A percentile compares a stretch with the other conserved stretches of the same genome.
These are phyloP conservation scores for Claviceps sp. DNA, from an alignment of 2,329 filamentous ascomycete species.

Conservation along the genomic window DNA sequence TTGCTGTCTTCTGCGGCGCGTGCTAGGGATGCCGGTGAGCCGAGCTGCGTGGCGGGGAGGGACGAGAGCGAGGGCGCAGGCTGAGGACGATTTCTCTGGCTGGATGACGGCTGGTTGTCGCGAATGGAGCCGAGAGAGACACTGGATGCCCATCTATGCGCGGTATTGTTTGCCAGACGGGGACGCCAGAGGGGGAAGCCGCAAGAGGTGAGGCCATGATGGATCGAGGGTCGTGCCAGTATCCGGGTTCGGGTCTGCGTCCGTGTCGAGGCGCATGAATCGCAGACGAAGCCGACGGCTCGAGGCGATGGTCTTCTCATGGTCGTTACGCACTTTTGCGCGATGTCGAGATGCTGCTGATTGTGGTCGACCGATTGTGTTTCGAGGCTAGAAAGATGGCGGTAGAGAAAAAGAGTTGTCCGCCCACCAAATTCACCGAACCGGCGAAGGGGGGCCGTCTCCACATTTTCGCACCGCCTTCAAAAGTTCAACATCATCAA, in stretches of 20 bases:
- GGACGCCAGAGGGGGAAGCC: background rate
- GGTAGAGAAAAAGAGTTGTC: background rate
- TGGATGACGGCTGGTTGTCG: background rate
- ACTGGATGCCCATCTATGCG: slow-evolving; percentile 15
- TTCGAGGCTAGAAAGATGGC: background rate
- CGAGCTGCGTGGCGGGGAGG: slow-evolving; percentile 1
- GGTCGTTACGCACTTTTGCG: background rate
- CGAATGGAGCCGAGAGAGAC: slow-evolving; percentile 8
- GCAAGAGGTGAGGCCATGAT: slow-evolving; percentile 12
- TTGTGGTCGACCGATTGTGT: background rate
- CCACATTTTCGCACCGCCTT: no score
- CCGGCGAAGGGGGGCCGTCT: no score
- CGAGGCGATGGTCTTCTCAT: slow-evolving; percentile 14
- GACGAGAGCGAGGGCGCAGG: background rate
- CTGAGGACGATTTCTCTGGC: background rate
- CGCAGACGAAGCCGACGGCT: slow-evolving; percentile 27
- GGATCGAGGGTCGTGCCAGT: slow-evolving; percentile 12
- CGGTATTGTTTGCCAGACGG: slow-evolving; percentile 3
- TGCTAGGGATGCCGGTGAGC: slow-evolving; percentile 27
- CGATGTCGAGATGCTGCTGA: background rate
- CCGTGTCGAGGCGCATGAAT: slow-evolving; percentile 26
- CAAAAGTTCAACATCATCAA: no score
- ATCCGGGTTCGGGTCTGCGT: slow-evolving; percentile 14
- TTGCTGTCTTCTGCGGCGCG: slow-evolving; percentile 28
- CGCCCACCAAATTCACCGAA: no score